Percentiles rank a stretch among this genome's conserved stretches.
These are phyloP conservation scores for Penicillium cataractarum DNA, from an alignment of 495 filamentous ascomycete genomes.

Conservation along the genomic window DNA sequence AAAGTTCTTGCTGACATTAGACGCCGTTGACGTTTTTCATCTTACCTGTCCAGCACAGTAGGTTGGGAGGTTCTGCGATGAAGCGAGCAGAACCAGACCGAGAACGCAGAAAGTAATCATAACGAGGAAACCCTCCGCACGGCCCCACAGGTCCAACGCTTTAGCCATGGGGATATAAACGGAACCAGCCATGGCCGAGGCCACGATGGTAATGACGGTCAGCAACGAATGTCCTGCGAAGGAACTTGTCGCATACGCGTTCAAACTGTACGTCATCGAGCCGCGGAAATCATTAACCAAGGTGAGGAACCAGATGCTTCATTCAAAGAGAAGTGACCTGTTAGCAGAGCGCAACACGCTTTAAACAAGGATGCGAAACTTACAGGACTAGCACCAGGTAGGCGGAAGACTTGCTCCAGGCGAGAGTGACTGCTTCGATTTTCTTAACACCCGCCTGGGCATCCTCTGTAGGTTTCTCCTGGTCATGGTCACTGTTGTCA, in stretches of 20 bases:
- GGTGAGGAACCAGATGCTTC: slow-evolving; percentile 45
- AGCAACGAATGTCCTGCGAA: slow-evolving; percentile 59
- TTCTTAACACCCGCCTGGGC: slow-evolving; percentile 26
- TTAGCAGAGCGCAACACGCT: not conserved
- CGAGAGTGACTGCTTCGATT: slow-evolving; percentile 26
- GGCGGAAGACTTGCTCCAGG: slow-evolving; percentile 19
- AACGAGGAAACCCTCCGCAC: slow-evolving; percentile 55
- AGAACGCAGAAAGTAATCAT: slow-evolving; percentile 37
- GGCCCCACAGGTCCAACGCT: slow-evolving; percentile 66
- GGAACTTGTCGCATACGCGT: slow-evolving; percentile 41
- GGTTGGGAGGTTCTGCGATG: slow-evolving; percentile 43
- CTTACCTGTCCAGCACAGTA: slow-evolving; percentile 51
- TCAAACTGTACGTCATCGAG: slow-evolving; percentile 26
- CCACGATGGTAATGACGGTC: slow-evolving; percentile 56
- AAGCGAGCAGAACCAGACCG: slow-evolving; percentile 48
- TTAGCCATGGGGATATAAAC: slow-evolving; percentile 62
- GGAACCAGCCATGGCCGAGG: slow-evolving; percentile 38
- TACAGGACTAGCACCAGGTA: slow-evolving; percentile 1
- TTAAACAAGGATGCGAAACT: not conserved
- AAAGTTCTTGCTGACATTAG: not conserved
- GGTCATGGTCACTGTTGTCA: no score
- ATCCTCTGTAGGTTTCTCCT: slow-evolving; percentile 13
- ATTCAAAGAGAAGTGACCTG: not conserved
- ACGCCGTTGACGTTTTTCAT: no score
- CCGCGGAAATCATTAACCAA: slow-evolving; percentile 45